Percentiles rank a stretch among this genome's conserved stretches.
These are phyloP conservation scores for Puya raimondii DNA, from an alignment of 176 grass and related monocot species.

Conservation along the genomic window DNA sequence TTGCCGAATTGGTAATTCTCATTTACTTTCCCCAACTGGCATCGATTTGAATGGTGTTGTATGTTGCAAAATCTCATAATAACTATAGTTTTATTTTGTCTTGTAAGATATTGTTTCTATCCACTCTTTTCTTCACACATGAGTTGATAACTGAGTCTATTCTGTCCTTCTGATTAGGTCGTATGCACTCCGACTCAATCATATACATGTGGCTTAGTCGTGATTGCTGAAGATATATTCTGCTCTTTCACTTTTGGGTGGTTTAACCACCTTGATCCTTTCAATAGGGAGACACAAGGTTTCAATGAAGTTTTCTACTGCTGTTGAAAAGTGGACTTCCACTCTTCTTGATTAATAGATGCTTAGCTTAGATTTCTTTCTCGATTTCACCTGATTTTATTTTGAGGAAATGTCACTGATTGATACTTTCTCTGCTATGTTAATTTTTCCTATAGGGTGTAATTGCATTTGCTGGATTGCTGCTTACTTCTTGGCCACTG, in stretches of 20 bases:
- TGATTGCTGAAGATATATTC: conserved; percentile 5
- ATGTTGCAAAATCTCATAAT: background rate
- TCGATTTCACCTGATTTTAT: background rate
- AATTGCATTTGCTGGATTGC: too few species aligned
- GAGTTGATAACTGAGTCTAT: background rate
- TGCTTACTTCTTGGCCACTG: too few species aligned
- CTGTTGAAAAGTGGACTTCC: background rate
- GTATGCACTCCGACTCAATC: background rate
- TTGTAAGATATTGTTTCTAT: too few species aligned
- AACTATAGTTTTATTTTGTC: background rate
- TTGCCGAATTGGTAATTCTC: conserved; percentile 7
- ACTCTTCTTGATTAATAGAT: background rate
- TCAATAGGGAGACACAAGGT: too few species aligned
- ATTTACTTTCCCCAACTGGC: background rate
- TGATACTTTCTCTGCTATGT: too few species aligned
- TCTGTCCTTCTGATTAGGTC: conserved; percentile 3
- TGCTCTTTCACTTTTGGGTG: background rate
- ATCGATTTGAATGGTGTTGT: background rate
- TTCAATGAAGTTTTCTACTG: background rate
- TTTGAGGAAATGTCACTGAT: background rate
- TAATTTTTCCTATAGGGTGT: too few species aligned
- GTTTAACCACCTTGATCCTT: background rate
- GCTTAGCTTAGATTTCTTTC: background rate
- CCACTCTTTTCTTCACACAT: too few species aligned
- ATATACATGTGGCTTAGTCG: background rate